Percentiles rank a stretch among this genome's conserved stretches.
These are phyloP conservation scores for Diaporthe sp. DNA, from an alignment of 2,329 filamentous ascomycete genomes.

Conservation along the genomic window DNA sequence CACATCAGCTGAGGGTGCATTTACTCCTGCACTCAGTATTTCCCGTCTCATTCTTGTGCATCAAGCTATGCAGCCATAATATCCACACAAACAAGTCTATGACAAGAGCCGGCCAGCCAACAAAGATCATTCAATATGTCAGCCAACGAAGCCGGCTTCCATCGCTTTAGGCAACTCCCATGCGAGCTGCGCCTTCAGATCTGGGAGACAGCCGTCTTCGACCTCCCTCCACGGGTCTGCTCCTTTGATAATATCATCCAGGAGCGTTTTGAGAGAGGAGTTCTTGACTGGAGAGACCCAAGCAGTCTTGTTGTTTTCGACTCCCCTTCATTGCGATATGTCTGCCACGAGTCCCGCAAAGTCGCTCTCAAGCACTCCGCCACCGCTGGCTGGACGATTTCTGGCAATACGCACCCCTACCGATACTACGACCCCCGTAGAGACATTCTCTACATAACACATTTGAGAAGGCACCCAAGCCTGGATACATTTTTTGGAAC, in stretches of 20 bases:
- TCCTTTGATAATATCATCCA: neutral
- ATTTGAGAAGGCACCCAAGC: neutral
- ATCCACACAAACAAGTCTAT: too few relatives aligned
- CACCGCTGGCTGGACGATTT: neutral
- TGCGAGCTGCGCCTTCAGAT: neutral
- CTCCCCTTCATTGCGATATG: neutral
- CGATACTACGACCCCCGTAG: neutral
- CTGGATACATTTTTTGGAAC: neutral
- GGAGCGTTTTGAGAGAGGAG: rapidly evolving
- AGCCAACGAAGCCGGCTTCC: too few relatives aligned
- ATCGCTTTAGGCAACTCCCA: neutral
- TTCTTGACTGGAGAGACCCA: neutral
- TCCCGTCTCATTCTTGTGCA: too few relatives aligned
- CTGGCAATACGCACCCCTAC: neutral
- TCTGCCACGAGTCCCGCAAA: neutral
- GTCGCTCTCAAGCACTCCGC: neutral
- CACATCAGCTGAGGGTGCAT: too few relatives aligned
- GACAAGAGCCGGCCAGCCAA: neutral
- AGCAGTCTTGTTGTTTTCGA: neutral
- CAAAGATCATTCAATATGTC: neutral
- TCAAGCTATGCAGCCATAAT: too few relatives aligned
- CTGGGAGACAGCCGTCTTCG: neutral
- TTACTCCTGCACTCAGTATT: too few relatives aligned
- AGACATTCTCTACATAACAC: neutral
- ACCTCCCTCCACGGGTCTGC: neutral